These are phyloP conservation scores for Groenewaldozyma tartarivorans DNA, from an alignment of 805 yeast genomes.

Conservation along the genomic window DNA sequence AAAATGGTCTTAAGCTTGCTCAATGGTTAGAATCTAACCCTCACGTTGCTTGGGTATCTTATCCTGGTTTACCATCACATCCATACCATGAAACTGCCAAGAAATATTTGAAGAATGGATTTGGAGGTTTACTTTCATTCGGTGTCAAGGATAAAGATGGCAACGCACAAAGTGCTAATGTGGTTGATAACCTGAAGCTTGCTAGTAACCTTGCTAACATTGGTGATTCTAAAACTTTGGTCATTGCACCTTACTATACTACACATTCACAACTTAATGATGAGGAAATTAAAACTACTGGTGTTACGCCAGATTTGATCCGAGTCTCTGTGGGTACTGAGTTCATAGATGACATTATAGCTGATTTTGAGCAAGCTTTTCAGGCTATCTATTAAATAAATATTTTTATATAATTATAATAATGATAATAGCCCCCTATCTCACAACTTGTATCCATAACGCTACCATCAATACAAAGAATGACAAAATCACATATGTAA, in stretches of 20 bases:
- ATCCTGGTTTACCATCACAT: conserved; percentile 77
- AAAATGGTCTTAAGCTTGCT: conserved; percentile 75
- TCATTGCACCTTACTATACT: conserved; percentile 92
- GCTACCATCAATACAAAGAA: conserved; percentile 7
- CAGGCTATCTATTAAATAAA: conserved; percentile 38
- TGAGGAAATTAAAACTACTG: conserved; percentile 71
- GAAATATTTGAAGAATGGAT: conserved; percentile 71
- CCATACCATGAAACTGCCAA: conserved; percentile 74
- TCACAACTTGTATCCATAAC: conserved; percentile 9
- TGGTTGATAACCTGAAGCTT: conserved; percentile 73
- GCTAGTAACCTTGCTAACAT: conserved; percentile 94
- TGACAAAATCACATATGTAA: conserved; percentile 9
- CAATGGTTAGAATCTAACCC: conserved; percentile 55
- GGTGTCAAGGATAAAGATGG: conserved; percentile 72
- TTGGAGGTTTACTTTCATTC: conserved; percentile 82
- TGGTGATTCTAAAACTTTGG: conserved; percentile 92
- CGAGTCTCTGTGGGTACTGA: conserved; percentile 90
- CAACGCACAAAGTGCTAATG: conserved; percentile 66
- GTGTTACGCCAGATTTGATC: conserved; percentile 81
- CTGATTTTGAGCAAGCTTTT: conserved; percentile 82
- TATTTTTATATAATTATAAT: too few species aligned
- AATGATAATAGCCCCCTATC: background rate
- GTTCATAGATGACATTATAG: conserved; percentile 82
- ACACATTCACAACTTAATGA: conserved; percentile 88
- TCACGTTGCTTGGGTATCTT: conserved; percentile 81